Conservation (phyloP, 2,329 filamentous ascomycete species). For the Trichophyton rubrum region DNA sequence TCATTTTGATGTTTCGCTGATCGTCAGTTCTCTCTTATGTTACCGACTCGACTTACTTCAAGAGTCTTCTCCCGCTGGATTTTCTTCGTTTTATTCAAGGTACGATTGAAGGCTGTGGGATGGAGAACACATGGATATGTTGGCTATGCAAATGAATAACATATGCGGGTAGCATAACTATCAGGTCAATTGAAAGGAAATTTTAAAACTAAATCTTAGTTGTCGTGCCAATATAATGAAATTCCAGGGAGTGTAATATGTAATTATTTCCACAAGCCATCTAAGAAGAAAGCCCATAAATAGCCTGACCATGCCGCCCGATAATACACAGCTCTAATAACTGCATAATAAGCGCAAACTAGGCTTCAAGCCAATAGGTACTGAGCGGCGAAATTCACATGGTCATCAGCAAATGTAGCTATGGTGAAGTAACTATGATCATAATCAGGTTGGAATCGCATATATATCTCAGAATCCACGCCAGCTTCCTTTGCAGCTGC, state of each 20-base stretch:
- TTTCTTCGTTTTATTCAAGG: neutral
- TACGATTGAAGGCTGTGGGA: too few relatives aligned
- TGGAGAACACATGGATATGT: too few relatives aligned
- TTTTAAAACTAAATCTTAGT: too few relatives aligned
- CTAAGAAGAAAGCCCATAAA: too few relatives aligned
- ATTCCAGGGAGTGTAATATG: too few relatives aligned
- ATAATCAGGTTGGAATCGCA: conserved; percentile 82
- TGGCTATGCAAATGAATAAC: too few relatives aligned
- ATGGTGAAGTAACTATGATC: conserved; percentile 99
- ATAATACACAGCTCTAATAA: neutral
- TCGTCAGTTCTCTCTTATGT: too few relatives aligned
- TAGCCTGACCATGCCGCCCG: too few relatives aligned
- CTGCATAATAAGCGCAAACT: neutral
- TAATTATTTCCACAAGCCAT: too few relatives aligned
- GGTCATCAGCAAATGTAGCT: conserved; percentile 76
- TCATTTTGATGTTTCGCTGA: neutral
- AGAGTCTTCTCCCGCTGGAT: neutral
- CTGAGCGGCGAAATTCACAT: conserved; percentile 84
- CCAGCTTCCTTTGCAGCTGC: conserved; percentile 65
- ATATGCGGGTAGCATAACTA: too few relatives aligned
- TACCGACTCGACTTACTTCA: neutral
- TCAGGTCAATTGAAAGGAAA: too few relatives aligned
- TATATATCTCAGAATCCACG: conserved; percentile 53
- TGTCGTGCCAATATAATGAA: too few relatives aligned
- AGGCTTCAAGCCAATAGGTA: conserved; percentile 49